Base-by-base conservation (phyloP, 805 yeast species). In the Ogataea trehaloabstinens region DNA sequence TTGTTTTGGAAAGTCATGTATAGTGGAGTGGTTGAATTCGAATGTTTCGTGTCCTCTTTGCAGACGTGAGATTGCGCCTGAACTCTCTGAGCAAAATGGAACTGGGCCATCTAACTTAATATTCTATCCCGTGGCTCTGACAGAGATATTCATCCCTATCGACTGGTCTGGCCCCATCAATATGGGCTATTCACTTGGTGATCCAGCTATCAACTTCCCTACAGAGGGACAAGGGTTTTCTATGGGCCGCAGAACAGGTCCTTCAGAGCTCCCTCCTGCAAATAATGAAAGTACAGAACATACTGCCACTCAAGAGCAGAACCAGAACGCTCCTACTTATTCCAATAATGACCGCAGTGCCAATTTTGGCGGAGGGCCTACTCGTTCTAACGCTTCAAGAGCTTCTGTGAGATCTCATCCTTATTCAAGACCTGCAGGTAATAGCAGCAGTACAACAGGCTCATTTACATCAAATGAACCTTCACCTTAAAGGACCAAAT, bases 21-120 rank as follows among this genome's bases (percentile, higher is more conserved):
- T 88, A 16, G 73, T 68, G 34, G 84, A 82, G 47, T 90, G 98
- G 98, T 72, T 89, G 35, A 70, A 70, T 43, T 64, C 73, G 28
- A 78, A 82, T 49, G 70, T 76, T 6, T 74, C 88, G 2, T 89
- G 97, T 60, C 98, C 98, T 0, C 63, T 90, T 34, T 90, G 98
- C 56, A 76, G 97, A 39, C 66, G 68, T 12, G 68, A 73, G 11
- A 67, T 82, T 4, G 40, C 55, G 6, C 51, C 55, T 12, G 59
- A 53, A 19, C 36, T 48, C 33, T 42, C 49, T 7, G 56, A 51
- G 32, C 32, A 28, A 18, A 20, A 45, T 45, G 28, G 22, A 30
- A 24, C 17, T 34, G 19, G 36, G 20, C 29, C 38, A 24, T 28
- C 40, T 17, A 21, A 37, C 28, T 12, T 48, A 15, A 46, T 60